Base-by-base conservation (phyloP, 345 rosid genomes). In the Salix purpurea region DNA sequence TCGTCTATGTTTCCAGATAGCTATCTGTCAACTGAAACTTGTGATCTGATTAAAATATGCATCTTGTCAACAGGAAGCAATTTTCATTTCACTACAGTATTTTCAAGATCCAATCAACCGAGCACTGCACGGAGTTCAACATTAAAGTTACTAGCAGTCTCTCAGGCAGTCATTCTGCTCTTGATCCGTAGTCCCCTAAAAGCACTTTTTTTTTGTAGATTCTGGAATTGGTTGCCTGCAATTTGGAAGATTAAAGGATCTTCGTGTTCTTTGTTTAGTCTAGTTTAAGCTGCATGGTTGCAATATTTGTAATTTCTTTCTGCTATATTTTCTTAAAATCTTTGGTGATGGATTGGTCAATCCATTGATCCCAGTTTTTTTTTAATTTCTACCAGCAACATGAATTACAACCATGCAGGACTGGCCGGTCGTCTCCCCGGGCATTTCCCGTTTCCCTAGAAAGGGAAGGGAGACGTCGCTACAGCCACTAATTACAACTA, bases 11-110 rank as follows among this genome's bases (percentile, higher is more conserved):
- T 30, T 18, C 58, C 1, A 4, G 24, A 52, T 23, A 54, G 6
- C 23, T 64, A 36, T 73, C 34, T 36, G 10, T n/a, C 14, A n/a
- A 60, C 3, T 7, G 42, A 4, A 9, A 37, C 40, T 15, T 42
- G 18, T 54, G 10, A 46, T 36, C 42, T 64, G 69, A 19, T 79
- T 50, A 3, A 32, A 39, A 36, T 23, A 16, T 58, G 28, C 16
- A 30, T 61, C 74, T 40, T 65, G 30, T 75, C 71, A 48, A 62
- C 89, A 93, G 97, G 96, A 91, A 84, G 94, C 94, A 12, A 86
- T 93, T n/a, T 86, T 93, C 28, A 89, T 91, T 65, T 91, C 94
- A 65, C 98, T 93, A 71, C 97, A 93, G 81, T 93, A 89, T 77
- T 93, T 93, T 81, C 97, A 89, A 76, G 98, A 91, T 78, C 96